Evolutionary conservation across 2,329 filamentous ascomycete species (phyloP), one percentile per base, ranked within the genome.

Genomic region (Albophoma yamanashiensis): DNA sequence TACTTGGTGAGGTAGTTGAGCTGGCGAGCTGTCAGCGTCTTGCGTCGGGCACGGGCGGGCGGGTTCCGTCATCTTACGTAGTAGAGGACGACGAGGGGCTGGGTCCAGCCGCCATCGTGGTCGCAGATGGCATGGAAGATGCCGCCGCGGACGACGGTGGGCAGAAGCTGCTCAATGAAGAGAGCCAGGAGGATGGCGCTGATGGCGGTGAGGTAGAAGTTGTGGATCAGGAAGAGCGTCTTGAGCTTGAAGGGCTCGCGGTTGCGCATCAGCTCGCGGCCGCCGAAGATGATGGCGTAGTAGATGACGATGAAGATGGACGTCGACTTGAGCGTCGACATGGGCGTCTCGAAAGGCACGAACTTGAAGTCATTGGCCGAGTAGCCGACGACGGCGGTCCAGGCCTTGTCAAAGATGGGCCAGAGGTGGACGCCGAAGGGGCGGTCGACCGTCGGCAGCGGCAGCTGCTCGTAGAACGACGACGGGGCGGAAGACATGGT

Each of bases 1-100:
- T 96, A 97, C 78, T 97, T 97, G 78, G 92, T 97, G 59, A 97
- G 85, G 81, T 97, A 97, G 82, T 95, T 97, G 73, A 97, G 83
- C 92, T 97, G 71, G 40, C 34, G 14, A 25, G 42, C 38, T 12
- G 68, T 81, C 69, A 83, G 78, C 69, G 11, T 17, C 38, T 27
- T n/a, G 14, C 17, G 8, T 27, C 52, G n/a, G 17, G 38, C 39
- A 25, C 25, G 15, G 59, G 62, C 25, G 15, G 59, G 62, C 56
- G 58, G 38, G 50, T 40, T 36, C 45, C 52, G 27, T 38, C 56
- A 59, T 68, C 92, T 72, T 79, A 97, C 93, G 76, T 97, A 99
- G 85, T 99, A 99, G 66, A 99, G 82, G 66, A 95, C 88, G 65
- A 97, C 91, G 69, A 99, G 79, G 68, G 89, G 90, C 75, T 94